These are phyloP conservation scores for Ramularia endophylla DNA, from an alignment of 2,329 filamentous ascomycete species.

Conservation along the genomic window DNA sequence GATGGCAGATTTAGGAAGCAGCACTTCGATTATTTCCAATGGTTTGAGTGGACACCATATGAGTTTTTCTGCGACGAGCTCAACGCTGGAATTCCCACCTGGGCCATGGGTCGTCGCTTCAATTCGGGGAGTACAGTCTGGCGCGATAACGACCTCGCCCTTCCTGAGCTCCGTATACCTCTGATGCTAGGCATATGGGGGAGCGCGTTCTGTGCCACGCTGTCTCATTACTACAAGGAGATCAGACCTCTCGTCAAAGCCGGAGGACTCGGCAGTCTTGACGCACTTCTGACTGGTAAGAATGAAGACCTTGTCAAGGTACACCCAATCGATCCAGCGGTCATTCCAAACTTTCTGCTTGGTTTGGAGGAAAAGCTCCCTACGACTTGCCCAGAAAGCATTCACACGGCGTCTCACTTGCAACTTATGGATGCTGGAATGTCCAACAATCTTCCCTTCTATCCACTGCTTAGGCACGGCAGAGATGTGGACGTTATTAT, in stretches of 20 bases:
- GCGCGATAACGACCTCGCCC: constrained; percentile 58
- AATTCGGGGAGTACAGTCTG: constrained; percentile 62
- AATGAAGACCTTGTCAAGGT: constrained; percentile 84
- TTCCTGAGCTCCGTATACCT: constrained; percentile 80
- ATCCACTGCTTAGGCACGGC: constrained; percentile 83
- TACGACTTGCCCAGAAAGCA: constrained; percentile 67
- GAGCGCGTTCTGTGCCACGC: constrained; percentile 89
- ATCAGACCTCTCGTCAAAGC: constrained; percentile 74
- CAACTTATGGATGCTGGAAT: constrained; percentile 89
- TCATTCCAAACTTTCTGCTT: constrained; percentile 81
- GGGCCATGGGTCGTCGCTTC: constrained; percentile 83
- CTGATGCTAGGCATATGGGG: constrained; percentile 93
- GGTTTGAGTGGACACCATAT: constrained; percentile 94
- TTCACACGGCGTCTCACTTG: constrained; percentile 62
- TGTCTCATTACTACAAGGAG: constrained; percentile 95
- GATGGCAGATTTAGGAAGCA: constrained; percentile 35
- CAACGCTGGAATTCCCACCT: constrained; percentile 85
- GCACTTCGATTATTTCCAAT: constrained; percentile 76
- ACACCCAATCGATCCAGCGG: constrained; percentile 88
- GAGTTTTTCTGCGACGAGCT: constrained; percentile 96
- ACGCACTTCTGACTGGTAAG: constrained; percentile 74
- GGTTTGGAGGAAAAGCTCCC: constrained; percentile 74
- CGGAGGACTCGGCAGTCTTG: constrained; percentile 66
- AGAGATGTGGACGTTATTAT: constrained; percentile 84
- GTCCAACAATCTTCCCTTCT: constrained; percentile 97